Conservation (phyloP, 441 rosid genomes). For the Pelargonium myrrhifolium region DNA sequence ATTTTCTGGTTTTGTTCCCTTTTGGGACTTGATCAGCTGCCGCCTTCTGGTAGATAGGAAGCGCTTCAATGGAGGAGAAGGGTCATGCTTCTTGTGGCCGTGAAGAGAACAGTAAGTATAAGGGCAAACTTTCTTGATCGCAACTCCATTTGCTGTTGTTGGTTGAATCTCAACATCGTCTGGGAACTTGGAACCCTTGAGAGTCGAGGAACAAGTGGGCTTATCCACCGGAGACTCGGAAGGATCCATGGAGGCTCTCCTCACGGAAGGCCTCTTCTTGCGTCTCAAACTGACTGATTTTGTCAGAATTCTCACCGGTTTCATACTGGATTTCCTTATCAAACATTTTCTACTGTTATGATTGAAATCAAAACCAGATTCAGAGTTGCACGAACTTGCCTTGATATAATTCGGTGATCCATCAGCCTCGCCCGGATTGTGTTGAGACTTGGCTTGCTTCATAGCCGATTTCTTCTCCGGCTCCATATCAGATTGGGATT, state of each 20-base stretch:
- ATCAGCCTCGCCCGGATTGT: too few species aligned
- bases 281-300: constrained; percentile 41
- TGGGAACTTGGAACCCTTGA: constrained; percentile 56
- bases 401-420: constrained; percentile 26
- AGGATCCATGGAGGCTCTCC: constrained; percentile 18
- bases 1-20: constrained; percentile 34
- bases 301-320: constrained; percentile 33
- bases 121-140: constrained; percentile 39
- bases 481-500: constrained; percentile 16
- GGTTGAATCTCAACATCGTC: constrained; percentile 29
- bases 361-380: constrained; percentile 26
- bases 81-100: constrained; percentile 45
- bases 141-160: constrained; percentile 25
- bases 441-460: too few species aligned
- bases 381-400: constrained; percentile 27
- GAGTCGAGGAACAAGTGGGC: constrained; percentile 76
- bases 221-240: constrained; percentile 25
- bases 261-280: constrained; percentile 1
- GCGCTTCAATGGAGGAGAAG: constrained; percentile 50
- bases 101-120: constrained; percentile 88
- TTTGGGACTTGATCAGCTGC: constrained; percentile 35
- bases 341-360: constrained; percentile 24
- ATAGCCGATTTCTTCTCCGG: constrained; percentile 17
- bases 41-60: constrained; percentile 60
- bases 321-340: constrained; percentile 34